Conservation (phyloP, 2,329 filamentous ascomycete genomes). For the Berkeleyomyces rouxiae region DNA sequence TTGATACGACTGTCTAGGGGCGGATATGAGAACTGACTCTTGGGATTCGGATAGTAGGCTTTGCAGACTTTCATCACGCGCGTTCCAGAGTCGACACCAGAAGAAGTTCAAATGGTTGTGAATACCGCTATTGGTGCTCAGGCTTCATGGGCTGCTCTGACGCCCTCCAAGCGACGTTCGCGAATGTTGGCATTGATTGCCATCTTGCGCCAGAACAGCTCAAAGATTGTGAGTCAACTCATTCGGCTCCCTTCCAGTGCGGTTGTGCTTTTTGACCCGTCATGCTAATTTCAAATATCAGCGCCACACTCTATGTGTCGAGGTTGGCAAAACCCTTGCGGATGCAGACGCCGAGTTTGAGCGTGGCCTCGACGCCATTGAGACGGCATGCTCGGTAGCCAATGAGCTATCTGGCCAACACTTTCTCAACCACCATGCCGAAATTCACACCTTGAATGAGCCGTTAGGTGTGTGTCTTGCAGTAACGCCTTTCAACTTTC, state of each 20-base stretch:
- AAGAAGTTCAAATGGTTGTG: constrained; percentile 15
- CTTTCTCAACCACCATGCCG: not conserved
- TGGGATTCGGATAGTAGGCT: constrained; percentile 5
- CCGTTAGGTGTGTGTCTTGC: constrained; percentile 32
- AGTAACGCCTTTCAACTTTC: constrained; percentile 42
- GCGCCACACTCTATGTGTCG: constrained; percentile 9
- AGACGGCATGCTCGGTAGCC: constrained; percentile 14
- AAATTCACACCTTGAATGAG: constrained; percentile 20
- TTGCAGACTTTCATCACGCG: constrained; percentile 16
- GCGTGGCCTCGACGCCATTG: constrained; percentile 16
- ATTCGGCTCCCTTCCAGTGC: not conserved
- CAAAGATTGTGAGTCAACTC: constrained; percentile 11
- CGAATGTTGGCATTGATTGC: constrained; percentile 4
- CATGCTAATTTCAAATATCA: constrained; percentile 1
- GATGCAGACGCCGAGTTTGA: constrained; percentile 16
- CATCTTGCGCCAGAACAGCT: constrained; percentile 6
- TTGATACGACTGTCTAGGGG: too few relatives aligned
- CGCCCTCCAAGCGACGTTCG: not conserved
- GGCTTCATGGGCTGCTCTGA: constrained; percentile 7
- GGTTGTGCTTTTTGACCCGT: not conserved
- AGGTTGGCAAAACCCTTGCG: constrained; percentile 16
- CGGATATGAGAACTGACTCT: not conserved
- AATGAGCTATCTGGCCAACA: constrained; percentile 13
- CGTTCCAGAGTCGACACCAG: constrained; percentile 16
- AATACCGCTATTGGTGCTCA: constrained; percentile 12